phyloP scores from a whole-genome alignment of 306 rosid genomes.

The Quercus parvula region DNA sequence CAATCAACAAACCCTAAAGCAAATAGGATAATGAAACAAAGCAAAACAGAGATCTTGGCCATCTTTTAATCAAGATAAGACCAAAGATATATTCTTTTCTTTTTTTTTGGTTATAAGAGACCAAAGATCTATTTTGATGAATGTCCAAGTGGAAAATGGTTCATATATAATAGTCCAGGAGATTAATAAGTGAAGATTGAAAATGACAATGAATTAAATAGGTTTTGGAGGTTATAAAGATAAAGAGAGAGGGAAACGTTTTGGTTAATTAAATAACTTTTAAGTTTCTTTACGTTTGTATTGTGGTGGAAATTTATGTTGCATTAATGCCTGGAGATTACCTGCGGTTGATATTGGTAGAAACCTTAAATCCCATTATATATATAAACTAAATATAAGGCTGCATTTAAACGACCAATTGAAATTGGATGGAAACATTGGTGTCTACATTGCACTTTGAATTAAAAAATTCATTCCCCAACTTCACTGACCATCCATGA shows the following conservation, averaged over 20 bases:
- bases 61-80: not conserved
- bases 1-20: not conserved
- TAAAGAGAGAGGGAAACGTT: not conserved
- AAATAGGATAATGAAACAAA: not conserved
- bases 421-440: not conserved
- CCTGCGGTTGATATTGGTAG: not conserved
- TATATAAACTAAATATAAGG: not conserved
- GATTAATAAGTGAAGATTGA: not conserved
- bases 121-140: not conserved
- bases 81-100: too few relatives aligned
- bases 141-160: not conserved
- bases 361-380: not conserved
- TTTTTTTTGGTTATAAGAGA: not conserved
- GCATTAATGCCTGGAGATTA: not conserved
- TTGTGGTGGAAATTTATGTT: not conserved
- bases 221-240: not conserved
- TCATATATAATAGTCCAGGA: not conserved
- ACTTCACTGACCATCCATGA: not conserved
- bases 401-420: not conserved
- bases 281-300: not conserved
- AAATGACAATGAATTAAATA: not conserved
- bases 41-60: not conserved
- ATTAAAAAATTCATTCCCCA: not conserved
- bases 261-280: not conserved
- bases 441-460: not conserved